Evolutionary conservation across 2,329 filamentous ascomycete species (phyloP).

Genomic region (Fusarium hostae): DNA sequence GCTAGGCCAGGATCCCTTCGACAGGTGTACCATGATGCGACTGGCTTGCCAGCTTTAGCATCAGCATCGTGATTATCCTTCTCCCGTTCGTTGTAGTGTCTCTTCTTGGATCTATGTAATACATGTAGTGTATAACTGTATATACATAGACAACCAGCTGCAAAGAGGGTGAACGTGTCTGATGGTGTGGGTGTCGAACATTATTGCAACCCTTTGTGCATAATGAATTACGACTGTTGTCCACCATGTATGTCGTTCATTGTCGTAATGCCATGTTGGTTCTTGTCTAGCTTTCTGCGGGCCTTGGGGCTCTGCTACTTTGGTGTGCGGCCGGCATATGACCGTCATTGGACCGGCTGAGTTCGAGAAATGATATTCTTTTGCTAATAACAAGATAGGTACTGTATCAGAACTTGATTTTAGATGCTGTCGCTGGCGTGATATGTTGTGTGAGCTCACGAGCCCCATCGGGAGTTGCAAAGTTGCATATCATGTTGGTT

Average conservation of each 20-base stretch:
- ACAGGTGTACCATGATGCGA: not conserved
- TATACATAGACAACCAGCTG: constrained; percentile 15
- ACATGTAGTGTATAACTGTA: not conserved
- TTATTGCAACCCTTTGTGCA: constrained; percentile 9
- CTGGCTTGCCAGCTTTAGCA: constrained; percentile 13
- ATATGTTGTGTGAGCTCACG: not conserved
- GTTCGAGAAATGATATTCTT: constrained; percentile 5
- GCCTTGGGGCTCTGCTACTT: constrained; percentile 31
- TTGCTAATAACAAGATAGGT: constrained; percentile 1
- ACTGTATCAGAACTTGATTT: constrained; percentile 13
- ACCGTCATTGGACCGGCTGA: constrained; percentile 31
- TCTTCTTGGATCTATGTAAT: not conserved
- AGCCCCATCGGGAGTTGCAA: not conserved
- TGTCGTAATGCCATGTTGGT: constrained; percentile 26
- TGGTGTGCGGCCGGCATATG: constrained; percentile 11
- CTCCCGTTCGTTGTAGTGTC: not conserved
- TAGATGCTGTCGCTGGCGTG: not conserved
- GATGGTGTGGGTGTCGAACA: not conserved
- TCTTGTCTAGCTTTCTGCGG: constrained; percentile 28
- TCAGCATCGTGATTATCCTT: constrained; percentile 4
- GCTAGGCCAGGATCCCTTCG: not conserved
- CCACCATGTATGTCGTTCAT: not conserved
- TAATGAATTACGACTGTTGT: constrained; percentile 9
- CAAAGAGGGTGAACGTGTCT: constrained; percentile 17
- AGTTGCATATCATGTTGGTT: constrained; percentile 4